Base-by-base conservation (phyloP, 192 early-diverging fungal genomes). In the Gaertneriomyces semiglobifer region DNA sequence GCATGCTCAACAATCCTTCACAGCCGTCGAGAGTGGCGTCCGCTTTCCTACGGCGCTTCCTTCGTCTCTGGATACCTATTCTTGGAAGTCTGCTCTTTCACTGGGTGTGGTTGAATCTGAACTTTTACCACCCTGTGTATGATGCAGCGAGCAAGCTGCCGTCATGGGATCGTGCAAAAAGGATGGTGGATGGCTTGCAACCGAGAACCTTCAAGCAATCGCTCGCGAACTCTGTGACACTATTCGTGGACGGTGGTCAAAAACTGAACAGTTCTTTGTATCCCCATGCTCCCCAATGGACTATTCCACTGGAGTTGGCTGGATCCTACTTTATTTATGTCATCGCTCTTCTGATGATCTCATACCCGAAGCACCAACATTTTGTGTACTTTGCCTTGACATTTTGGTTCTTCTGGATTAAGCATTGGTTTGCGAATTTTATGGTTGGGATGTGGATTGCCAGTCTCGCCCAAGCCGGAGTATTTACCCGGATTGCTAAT, bases 261-360 rank as follows among this genome's bases (percentile, higher is more conserved):
- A n/a, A 33, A 5, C 14, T 14, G 0, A 25, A 14, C 12, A 33
- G 25, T 33, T 33, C 25, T 33, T n/a, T 50, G 12, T 61, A 45
- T 16, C 59, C 59, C 8, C 11, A 61, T 45, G 11, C 39, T 10
- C 59, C 59, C 10, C 41, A 45, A 52, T 50, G 62, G 62, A 63
- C 62, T 9, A 63, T 63, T 20, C 16, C 16, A 14, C 18, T 52
- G 10, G 62, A 63, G 39, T 12, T 66, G 14, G 16, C 10, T 43
- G 65, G 65, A 56, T 66, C 65, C 7, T 54, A 58, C 14, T 58
- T 55, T 43, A 55, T 66, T 19, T 66, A 58, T 41, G 48, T 66
- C 53, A 16, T 66, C 12, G 53, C 65, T 10, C 18, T 38, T 18
- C 42, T 66, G 7, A 58, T 58, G 14, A 44, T 47, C 16, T 14